Evolutionary conservation across 176 grass and related monocot genomes (phyloP), one percentile per base, ranked within the genome.

Genomic region (Bolboschoenus planiculmis): DNA sequence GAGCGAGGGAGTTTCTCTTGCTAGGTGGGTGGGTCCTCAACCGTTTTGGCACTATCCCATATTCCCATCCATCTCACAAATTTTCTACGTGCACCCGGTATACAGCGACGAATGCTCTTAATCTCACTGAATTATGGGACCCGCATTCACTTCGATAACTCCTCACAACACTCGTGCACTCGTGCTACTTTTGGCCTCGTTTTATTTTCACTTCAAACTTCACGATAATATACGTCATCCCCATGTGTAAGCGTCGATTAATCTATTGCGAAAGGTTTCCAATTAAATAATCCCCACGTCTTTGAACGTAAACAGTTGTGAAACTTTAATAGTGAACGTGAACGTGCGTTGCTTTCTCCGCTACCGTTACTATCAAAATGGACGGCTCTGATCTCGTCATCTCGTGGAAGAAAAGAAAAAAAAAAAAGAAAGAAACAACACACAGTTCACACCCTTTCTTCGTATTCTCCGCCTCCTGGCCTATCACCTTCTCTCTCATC

Each of bases 381-480:
- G 43, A 89, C 48, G 84, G 87, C 33, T 51, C 24, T 43, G 65
- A 83, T 85, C 43, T 58, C 63, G 75, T 89, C 78, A 67, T 51
- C 67, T 27, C 27, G 53, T 31, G 9, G 13, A 53, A 35, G 16
- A 18, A 57, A 59, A 48, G 13, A 36, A 36, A 40, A 18, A 78
- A n/a, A n/a, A n/a, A n/a, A n/a, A n/a, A n/a, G n/a, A 13, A 34
- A 85, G 30, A 66, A 56, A 58, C 27, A 59, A 27, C 57, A 79
- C 23, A 62, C 9, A 29, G 57, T 66, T 42, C 34, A 54, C 10
- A 46, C 55, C 5, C 75, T 76, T 58, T 75, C 87, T 79, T 89
- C 79, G 87, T 83, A 51, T 53, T 57, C 84, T 89, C 87, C 87
- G 87, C 82, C 82, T 80, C 18, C 44, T 9, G 55, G n/a, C 78